Conservation (phyloP, 345 rosid species). For the Clarkia xantiana region DNA sequence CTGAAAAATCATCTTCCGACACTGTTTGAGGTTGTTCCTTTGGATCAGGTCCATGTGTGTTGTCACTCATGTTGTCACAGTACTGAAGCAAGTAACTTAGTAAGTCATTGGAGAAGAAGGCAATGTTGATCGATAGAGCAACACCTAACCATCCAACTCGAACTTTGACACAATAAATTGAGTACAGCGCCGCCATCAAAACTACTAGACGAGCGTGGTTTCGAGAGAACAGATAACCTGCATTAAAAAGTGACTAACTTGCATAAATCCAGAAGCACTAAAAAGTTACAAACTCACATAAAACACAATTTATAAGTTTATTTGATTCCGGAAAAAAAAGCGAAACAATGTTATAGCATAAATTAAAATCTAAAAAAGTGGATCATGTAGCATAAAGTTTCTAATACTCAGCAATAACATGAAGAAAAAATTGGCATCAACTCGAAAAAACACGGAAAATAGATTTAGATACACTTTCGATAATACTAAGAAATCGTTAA, state of each 20-base stretch:
- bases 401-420: too few species aligned
- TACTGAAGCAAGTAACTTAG: slow-evolving; percentile 61
- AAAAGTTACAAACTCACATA: too few species aligned
- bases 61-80: slow-evolving; percentile 68
- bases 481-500: neutral
- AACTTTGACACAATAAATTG: slow-evolving; percentile 74
- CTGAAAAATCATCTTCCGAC: slow-evolving; percentile 53
- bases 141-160: slow-evolving; percentile 93
- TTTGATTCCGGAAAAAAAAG: too few species aligned
- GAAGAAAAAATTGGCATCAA: too few species aligned
- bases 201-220: slow-evolving; percentile 88
- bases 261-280: too few species aligned
- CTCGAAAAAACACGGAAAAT: neutral
- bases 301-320: too few species aligned
- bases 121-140: slow-evolving; percentile 66
- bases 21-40: slow-evolving; percentile 41
- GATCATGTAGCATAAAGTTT: too few species aligned
- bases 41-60: slow-evolving; percentile 38
- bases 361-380: slow-evolving; percentile 1
- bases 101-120: slow-evolving; percentile 75
- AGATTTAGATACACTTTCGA: slow-evolving; percentile 2
- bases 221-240: slow-evolving; percentile 86
- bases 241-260: too few species aligned
- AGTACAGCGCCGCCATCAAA: slow-evolving; percentile 51
- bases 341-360: too few species aligned